Evolutionary conservation across 2,329 filamentous ascomycete genomes (phyloP), one percentile per base, ranked within the genome.

Genomic region (Drechslerella dactyloides): DNA sequence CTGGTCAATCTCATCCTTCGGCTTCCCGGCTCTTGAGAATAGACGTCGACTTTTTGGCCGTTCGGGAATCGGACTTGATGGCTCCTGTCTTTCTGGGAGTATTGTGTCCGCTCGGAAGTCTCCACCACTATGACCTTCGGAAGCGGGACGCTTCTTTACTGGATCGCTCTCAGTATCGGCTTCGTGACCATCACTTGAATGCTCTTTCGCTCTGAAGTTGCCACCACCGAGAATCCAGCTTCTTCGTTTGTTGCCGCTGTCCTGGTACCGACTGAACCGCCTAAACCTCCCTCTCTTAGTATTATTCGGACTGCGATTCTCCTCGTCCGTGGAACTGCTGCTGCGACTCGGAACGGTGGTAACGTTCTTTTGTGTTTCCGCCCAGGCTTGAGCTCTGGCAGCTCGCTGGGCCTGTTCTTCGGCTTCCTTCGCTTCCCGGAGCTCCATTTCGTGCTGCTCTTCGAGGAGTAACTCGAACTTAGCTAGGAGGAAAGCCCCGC

Each of bases 391-490:
- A 5, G 17, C 44, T 23, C 44, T 48, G n/a, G 44, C 15, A 17
- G n/a, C 44, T 23, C 44, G 4, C 44, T 23, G 44, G 4, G 19
- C 8, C 17, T 19, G 15, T 10, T 19, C 44, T 23, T 19, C 8
- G 11, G 44, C 7, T 4, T 48, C 44, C 44, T 15, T 23, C 19
- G 44, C n/a, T 10, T 23, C 44, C 19, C 44, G 44, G 44, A 10
- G 44, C 19, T 19, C 19, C 19, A 15, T 19, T 21, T 48, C 44
- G 15, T 19, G n/a, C 17, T 48, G 44, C 44, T 23, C 15, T 17
- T 48, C n/a, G n/a, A 48, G n/a, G 11, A 48, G 19, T 15, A 19
- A 48, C 44, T 48, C 44, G 19, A 48, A 48, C 17, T 48, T 15
- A 2, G 44, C 44, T 2, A 15, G 44, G 15, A 48, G 15, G 19